phyloP scores from a whole-genome alignment of 352 stramenopile genomes.

The Phytophthora pseudosyringae region DNA sequence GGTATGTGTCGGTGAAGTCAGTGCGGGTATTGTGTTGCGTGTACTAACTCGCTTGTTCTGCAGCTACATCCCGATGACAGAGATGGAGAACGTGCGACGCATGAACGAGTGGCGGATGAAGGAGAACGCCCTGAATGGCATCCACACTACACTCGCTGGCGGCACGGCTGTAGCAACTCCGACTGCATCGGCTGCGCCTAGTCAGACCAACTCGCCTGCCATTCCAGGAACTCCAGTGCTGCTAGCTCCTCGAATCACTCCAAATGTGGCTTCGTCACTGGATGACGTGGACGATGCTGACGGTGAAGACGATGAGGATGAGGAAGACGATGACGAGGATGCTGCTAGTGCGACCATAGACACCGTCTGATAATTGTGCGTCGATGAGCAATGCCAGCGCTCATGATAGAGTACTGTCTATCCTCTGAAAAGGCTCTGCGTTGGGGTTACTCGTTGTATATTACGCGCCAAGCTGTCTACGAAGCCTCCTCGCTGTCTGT shows the following conservation, averaged over 20 bases:
- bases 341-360: slow-evolving; percentile 53
- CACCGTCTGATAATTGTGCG: slow-evolving; percentile 27
- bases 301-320: slow-evolving; percentile 49
- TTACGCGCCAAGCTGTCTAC: slow-evolving; percentile 18
- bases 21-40: not conserved
- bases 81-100: slow-evolving; percentile 77
- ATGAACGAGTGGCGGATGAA: slow-evolving; percentile 83
- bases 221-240: slow-evolving; percentile 27
- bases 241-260: slow-evolving; percentile 33
- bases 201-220: slow-evolving; percentile 20
- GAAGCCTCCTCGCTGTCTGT: slow-evolving; percentile 20
- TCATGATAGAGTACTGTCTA: too few species aligned
- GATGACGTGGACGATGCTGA: slow-evolving; percentile 49
- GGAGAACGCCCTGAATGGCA: slow-evolving; percentile 59
- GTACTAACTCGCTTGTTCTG: slow-evolving; percentile 19
- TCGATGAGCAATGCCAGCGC: too few species aligned
- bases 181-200: slow-evolving; percentile 16
- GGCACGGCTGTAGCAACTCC: slow-evolving; percentile 27
- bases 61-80: slow-evolving; percentile 78
- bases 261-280: slow-evolving; percentile 33
- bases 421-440: not conserved
- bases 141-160: slow-evolving; percentile 28
- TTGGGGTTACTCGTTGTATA: slow-evolving; percentile 19
- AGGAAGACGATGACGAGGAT: slow-evolving; percentile 65
- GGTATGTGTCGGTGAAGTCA: slow-evolving; percentile 24